These are phyloP conservation scores for Botrytis pseudocinerea DNA, from an alignment of 2,329 filamentous ascomycete genomes.

Conservation along the genomic window DNA sequence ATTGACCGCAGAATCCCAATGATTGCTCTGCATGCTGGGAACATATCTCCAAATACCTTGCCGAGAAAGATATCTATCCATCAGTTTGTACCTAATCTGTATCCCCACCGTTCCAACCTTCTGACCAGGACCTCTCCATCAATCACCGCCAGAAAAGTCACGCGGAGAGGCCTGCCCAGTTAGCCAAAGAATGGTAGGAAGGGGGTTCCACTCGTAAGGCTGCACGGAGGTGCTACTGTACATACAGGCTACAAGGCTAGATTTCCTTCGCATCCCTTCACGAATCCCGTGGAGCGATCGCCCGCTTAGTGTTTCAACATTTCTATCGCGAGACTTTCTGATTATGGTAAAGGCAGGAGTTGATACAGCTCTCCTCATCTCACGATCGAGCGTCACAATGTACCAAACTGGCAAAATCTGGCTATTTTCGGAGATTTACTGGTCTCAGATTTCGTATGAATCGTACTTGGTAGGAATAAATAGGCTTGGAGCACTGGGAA, in stretches of 20 bases:
- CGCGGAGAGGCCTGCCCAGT: background rate
- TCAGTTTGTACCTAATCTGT: background rate
- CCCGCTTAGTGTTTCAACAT: conserved; percentile 14
- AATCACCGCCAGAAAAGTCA: conserved; percentile 15
- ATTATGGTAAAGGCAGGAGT: conserved; percentile 18
- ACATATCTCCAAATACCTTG: background rate
- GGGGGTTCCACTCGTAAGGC: conserved; percentile 26
- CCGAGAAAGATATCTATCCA: background rate
- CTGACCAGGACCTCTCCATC: conserved; percentile 18
- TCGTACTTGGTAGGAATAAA: background rate
- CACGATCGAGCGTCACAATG: background rate
- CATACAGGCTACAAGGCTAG: conserved; percentile 21
- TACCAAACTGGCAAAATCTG: conserved; percentile 8
- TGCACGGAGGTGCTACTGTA: conserved; percentile 19
- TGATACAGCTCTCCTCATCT: conserved; percentile 24
- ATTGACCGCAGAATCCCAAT: background rate
- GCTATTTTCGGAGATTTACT: background rate
- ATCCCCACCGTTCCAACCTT: conserved; percentile 14
- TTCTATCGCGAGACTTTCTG: conserved; percentile 10
- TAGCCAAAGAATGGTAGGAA: background rate
- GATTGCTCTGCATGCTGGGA: background rate
- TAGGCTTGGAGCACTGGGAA: background rate
- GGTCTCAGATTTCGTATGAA: conserved; percentile 3
- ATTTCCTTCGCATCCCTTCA: conserved; percentile 12
- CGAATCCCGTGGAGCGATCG: conserved; percentile 20